Evolutionary conservation across 345 rosid genomes (phyloP).

Genomic region (Citrus medica): DNA sequence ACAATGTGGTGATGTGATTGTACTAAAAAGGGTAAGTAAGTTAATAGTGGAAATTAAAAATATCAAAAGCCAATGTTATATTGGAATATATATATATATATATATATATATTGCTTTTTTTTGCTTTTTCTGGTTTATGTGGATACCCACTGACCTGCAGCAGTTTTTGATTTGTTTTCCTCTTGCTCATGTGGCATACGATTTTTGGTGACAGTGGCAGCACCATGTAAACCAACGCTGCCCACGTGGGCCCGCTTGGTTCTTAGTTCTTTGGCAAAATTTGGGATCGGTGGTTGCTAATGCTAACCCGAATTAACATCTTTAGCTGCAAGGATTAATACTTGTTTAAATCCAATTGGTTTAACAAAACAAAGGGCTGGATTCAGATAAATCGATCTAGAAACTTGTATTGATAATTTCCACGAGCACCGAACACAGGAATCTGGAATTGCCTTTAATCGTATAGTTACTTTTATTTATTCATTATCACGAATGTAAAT

Average conservation of each 20-base stretch:
- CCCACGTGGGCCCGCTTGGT: background rate
- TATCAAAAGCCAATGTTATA: background rate
- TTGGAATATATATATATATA: too few relatives aligned
- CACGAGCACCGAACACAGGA: background rate
- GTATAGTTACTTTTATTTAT: too few relatives aligned
- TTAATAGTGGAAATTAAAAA: background rate
- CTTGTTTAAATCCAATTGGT: background rate
- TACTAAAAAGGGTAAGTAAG: background rate
- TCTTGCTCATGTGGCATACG: background rate
- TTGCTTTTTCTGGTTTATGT: background rate
- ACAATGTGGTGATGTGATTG: slow-evolving; percentile 17
- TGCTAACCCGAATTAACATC: background rate
- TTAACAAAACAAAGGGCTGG: background rate
- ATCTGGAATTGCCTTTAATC: too few relatives aligned
- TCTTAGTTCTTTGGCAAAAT: background rate
- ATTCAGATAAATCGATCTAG: background rate
- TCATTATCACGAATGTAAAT: background rate
- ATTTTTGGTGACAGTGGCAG: background rate
- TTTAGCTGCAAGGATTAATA: background rate
- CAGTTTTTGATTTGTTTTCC: background rate
- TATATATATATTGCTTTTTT: too few relatives aligned
- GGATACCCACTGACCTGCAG: background rate
- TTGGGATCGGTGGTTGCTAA: background rate
- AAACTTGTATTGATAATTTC: background rate
- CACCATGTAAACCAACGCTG: background rate